Evolutionary conservation across 306 rosid genomes (phyloP), one percentile per base, ranked within the genome.

Genomic region (Pyrus betulifolia): DNA sequence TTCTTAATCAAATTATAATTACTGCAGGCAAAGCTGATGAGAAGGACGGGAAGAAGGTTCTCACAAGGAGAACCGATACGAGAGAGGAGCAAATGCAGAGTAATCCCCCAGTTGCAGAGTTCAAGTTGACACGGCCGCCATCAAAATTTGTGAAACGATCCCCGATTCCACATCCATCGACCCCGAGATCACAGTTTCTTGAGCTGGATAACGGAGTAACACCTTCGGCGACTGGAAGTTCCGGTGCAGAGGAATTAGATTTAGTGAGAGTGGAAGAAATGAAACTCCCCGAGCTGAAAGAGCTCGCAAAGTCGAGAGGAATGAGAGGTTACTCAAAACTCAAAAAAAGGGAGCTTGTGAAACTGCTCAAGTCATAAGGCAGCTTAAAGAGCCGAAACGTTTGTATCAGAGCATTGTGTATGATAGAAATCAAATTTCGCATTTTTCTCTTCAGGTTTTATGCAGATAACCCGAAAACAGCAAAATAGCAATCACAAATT

Each of bases 291-390:
- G 82, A 88, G 74, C 82, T 88, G 78, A 88, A 85, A 82, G 85
- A 86, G 61, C 61, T 87, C 2, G 96, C 89, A 51, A 88, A 88
- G 81, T 82, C 87, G 67, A 85, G 88, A 75, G 88, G 87, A 73
- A 54, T 88, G 1, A 84, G 60, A 85, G 88, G 96, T 51, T 88
- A 90, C 86, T 87, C 91, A 1, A 90, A 87, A 73, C 81, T 88
- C 21, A 90, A 80, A 84, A 90, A 88, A 71, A 77, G 38, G 19
- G 89, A 88, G 76, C 93, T 90, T 2, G 33, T 86, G 23, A 55
- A 77, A 71, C 23, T 85, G 33, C 77, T 87, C 31, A 44, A 60
- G 33, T 70, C 86, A 31, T 76, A 74, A 30, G 40, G 31, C 59
- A 31, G n/a, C 22, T 6, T 10, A 6, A 17, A 58, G 54, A 38